Evolutionary conservation across 768 basidiomycete species (phyloP), one percentile per base, ranked within the genome.

Genomic region (Termitomyces titanicus): DNA sequence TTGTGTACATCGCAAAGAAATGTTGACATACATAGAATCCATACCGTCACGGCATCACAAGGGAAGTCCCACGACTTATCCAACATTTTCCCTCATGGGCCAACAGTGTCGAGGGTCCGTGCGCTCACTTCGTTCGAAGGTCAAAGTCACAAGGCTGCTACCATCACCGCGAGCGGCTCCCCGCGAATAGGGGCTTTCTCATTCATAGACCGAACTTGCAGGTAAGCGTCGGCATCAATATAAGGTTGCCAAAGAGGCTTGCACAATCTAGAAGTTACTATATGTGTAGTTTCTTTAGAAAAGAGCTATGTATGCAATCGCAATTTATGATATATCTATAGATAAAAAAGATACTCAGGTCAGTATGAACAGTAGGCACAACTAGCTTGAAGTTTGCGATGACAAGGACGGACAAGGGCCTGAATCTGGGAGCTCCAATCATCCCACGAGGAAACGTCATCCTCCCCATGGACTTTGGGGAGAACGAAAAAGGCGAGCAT

Each of bases 51-150:
- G 4, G 31, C 5, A 17, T 45, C 37, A 10, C 7, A 29, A 29
- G 9, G 29, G 29, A 3, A 29, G 29, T 29, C 29, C 29, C 29
- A 29, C 15, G n/a, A 6, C 27, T 17, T 17, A 44, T 15, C 24
- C 20, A 33, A 37, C 17, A 37, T 49, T 49, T 27, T 38, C 48
- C 35, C 35, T 38, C 35, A 24, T 17, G 48, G 22, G 6, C 22
- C n/a, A 35, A 24, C 17, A 49, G 48, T 49, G 48, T 49, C 51
- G 40, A 43, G 51, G 40, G 51, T 52, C 51, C 51, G 51, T 34
- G 50, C 39, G 40, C 51, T 45, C 8, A 24, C 34, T 46, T 45
- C 43, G 42, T 25, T 13, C 12, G n/a, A 24, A 11, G 17, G 3
- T 33, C 5, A 27, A 35, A 35, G 37, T 35, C 29, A 53, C 52